Percentiles rank a stretch among this genome's conserved stretches.
Evolutionary conservation across 1,284 basidiomycete species (phyloP).

Genomic region (Meira miltonrushii): DNA sequence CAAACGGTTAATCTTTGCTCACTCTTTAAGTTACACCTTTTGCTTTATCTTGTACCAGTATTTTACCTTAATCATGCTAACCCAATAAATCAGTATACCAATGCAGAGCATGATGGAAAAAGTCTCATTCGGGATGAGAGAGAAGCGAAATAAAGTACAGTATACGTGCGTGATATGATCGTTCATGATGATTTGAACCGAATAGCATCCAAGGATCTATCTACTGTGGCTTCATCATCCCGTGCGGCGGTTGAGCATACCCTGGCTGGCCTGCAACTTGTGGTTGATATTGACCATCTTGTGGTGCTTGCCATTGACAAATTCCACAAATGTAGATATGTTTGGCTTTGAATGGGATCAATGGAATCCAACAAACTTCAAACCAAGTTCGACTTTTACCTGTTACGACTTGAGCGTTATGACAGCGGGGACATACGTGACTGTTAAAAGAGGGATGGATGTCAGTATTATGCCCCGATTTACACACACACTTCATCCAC

Average conservation of each 20-base stretch:
- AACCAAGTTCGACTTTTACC: constrained; percentile 47
- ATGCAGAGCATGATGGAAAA: too few species aligned
- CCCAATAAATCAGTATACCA: too few species aligned
- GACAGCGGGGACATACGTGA: constrained; percentile 47
- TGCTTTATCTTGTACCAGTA: too few species aligned
- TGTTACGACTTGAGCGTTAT: constrained; percentile 48
- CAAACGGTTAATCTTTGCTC: too few species aligned
- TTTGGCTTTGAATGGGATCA: constrained; percentile 19
- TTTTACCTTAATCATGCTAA: too few species aligned
- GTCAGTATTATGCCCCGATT: not conserved
- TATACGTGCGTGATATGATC: too few species aligned
- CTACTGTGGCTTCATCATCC: too few species aligned
- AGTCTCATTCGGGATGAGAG: too few species aligned
- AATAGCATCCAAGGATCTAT: too few species aligned
- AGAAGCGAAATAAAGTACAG: too few species aligned
- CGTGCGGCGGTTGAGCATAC: constrained; percentile 23
- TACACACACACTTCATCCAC: not conserved
- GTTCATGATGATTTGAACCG: too few species aligned
- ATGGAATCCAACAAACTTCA: constrained; percentile 49
- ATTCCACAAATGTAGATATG: constrained; percentile 45
- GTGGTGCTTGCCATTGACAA: constrained; percentile 43
- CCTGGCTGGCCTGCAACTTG: constrained; percentile 29
- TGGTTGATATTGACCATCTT: constrained; percentile 41
- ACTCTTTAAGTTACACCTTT: too few species aligned
- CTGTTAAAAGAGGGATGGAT: constrained; percentile 10